Percentiles rank a stretch among this genome's conserved stretches.
Evolutionary conservation across 2,329 filamentous ascomycete species (phyloP).

Genomic region (Mycosphaerella sp.): DNA sequence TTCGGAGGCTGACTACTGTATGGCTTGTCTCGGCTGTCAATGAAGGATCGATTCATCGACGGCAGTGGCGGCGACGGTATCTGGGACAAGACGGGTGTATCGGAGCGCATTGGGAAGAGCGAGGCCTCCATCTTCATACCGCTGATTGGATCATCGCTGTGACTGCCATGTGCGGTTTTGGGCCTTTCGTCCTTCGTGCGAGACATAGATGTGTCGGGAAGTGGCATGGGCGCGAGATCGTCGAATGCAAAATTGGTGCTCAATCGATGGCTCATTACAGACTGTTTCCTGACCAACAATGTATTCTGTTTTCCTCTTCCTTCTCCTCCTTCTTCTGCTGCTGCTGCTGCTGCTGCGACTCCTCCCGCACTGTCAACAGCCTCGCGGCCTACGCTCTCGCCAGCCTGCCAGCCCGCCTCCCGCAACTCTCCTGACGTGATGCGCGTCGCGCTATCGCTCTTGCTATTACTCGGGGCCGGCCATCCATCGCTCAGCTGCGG

Average conservation of each 20-base stretch:
- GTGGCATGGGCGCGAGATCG: conserved; percentile 8
- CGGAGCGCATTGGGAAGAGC: conserved; percentile 19
- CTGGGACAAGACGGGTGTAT: conserved; percentile 7
- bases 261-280: conserved; percentile 12
- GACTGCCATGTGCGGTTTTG: conserved; percentile 16
- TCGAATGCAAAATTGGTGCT: conserved; percentile 17
- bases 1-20: conserved; percentile 21
- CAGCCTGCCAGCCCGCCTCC: background rate
- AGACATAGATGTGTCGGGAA: conserved; percentile 5
- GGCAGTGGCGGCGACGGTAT: conserved; percentile 16
- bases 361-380: background rate
- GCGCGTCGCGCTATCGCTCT: background rate
- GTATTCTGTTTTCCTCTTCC: too few relatives aligned
- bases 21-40: conserved; percentile 31
- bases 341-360: too few relatives aligned
- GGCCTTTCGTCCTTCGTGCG: conserved; percentile 7
- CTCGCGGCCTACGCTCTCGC: conserved; percentile 1
- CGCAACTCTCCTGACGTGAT: conserved; percentile 4
- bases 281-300: conserved; percentile 7
- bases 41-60: conserved; percentile 28
- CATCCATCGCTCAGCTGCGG: conserved; percentile 25
- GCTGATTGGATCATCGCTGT: conserved; percentile 4
- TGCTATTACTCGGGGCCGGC: background rate
- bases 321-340: too few relatives aligned
- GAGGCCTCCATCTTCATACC: conserved; percentile 22